phyloP scores from a whole-genome alignment of 2,329 filamentous ascomycete species.

The Sporothrix pallida region DNA sequence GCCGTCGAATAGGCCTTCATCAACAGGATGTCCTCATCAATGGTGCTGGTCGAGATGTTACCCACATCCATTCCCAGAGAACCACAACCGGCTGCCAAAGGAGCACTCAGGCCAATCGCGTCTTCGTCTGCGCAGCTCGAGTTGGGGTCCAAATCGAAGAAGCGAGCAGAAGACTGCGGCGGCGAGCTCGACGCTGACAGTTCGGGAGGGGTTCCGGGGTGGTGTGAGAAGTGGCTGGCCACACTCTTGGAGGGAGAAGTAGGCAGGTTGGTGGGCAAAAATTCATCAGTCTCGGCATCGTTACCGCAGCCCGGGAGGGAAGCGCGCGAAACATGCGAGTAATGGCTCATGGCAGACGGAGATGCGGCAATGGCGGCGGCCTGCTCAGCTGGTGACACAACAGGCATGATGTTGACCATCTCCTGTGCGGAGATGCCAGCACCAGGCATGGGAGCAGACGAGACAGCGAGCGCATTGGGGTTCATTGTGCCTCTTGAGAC shows the following conservation, averaged over 20 bases:
- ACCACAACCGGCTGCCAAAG: conserved; percentile 42
- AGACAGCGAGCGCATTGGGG: conserved; percentile 48
- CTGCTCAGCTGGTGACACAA: conserved; percentile 40
- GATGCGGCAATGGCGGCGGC: conserved; percentile 46
- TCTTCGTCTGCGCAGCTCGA: conserved; percentile 43
- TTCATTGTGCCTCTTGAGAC: conserved; percentile 43
- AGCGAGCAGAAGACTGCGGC: conserved; percentile 50
- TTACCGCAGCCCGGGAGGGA: conserved; percentile 38
- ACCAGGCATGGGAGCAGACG: conserved; percentile 50
- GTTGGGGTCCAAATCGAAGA: conserved; percentile 55
- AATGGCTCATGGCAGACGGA: conserved; percentile 54
- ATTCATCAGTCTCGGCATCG: conserved; percentile 32
- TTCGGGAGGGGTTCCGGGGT: conserved; percentile 58
- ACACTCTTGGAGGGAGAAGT: conserved; percentile 59
- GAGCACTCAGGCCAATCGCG: conserved; percentile 42
- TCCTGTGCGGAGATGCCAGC: conserved; percentile 33
- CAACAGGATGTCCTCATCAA: conserved; percentile 54
- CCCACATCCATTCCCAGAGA: conserved; percentile 46
- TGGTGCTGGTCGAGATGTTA: conserved; percentile 41
- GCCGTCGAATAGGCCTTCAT: conserved; percentile 51
- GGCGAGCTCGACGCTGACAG: conserved; percentile 67
- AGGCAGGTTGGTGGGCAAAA: conserved; percentile 39
- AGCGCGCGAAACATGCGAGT: conserved; percentile 57
- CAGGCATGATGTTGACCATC: conserved; percentile 40
- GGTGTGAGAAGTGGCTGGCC: conserved; percentile 56